phyloP scores from a whole-genome alignment of 164 flowering plant species.

The Taxillus chinensis region DNA sequence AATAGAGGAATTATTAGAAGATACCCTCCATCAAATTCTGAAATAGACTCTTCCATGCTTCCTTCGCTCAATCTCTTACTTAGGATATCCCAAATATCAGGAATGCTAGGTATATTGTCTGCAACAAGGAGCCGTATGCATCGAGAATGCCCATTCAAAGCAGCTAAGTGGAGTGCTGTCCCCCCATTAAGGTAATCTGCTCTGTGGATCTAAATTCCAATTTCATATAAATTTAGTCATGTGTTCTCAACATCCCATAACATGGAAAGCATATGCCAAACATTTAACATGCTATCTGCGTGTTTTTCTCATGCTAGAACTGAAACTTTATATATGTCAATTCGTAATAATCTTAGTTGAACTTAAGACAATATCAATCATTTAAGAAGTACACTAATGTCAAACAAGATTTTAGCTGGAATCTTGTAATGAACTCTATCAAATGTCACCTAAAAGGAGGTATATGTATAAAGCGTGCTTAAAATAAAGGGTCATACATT shows the following conservation, averaged over 20 bases:
- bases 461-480: not conserved
- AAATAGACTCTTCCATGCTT: conserved; percentile 17
- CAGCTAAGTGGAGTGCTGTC: conserved; percentile 90
- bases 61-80: conserved; percentile 21
- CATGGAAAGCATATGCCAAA: no score
- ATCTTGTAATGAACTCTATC: no score
- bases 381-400: no score
- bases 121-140: conserved; percentile 84
- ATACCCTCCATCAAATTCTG: conserved; percentile 58
- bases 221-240: conserved; percentile 3
- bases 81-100: conserved; percentile 35
- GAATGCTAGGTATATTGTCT: conserved; percentile 73
- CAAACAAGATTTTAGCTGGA: no score
- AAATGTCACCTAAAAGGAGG: not conserved
- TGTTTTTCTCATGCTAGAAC: no score
- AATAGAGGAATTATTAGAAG: not conserved
- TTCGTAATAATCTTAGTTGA: no score
- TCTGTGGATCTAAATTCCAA: conserved; percentile 58
- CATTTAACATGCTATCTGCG: no score
- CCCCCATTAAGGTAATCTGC: conserved; percentile 92
- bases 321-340: no score
- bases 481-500: conserved; percentile 43
- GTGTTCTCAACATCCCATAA: not conserved
- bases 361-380: no score
- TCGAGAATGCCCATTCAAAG: conserved; percentile 81